phyloP scores from a whole-genome alignment of 179 eudicot species.

The Drosera spatulata region DNA sequence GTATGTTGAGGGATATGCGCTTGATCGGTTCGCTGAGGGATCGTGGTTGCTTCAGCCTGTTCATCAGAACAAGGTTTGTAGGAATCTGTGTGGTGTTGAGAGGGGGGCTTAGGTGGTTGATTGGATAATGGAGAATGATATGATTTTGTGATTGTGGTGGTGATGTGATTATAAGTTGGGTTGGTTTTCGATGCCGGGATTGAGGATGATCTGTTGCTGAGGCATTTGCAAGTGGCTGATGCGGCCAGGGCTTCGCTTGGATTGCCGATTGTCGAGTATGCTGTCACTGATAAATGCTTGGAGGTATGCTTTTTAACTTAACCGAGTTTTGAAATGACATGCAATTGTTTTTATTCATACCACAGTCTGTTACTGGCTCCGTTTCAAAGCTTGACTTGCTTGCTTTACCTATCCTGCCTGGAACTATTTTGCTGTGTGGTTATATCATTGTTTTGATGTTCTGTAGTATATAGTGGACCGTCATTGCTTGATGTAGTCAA shows the following conservation, averaged over 20 bases:
- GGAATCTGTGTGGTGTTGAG: no score
- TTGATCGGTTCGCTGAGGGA: constrained; percentile 85
- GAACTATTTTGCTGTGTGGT: no score
- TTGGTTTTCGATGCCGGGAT: constrained; percentile 91
- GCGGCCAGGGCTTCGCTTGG: constrained; percentile 97
- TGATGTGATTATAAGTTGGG: constrained; percentile 49
- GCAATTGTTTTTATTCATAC: no score
- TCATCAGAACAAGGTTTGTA: constrained; percentile 76
- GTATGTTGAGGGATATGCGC: constrained; percentile 93
- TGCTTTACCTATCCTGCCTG: no score
- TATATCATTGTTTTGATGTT: no score
- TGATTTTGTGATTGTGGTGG: constrained; percentile 2
- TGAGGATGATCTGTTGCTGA: constrained; percentile 54
- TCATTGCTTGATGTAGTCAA: no score
- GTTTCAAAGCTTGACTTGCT: no score
- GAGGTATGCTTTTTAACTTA: no score
- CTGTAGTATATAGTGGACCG: no score
- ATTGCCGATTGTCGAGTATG: constrained; percentile 77
- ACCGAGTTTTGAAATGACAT: no score
- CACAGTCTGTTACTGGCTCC: no score
- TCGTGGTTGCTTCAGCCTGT: constrained; percentile 75
- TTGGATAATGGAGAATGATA: constrained; percentile 9
- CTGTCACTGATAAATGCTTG: constrained; percentile 65
- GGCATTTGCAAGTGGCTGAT: constrained; percentile 90
- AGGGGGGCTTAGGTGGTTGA: no score